Conservation (phyloP, 1,139 yeast species). For the Debaryomyces sp. region DNA sequence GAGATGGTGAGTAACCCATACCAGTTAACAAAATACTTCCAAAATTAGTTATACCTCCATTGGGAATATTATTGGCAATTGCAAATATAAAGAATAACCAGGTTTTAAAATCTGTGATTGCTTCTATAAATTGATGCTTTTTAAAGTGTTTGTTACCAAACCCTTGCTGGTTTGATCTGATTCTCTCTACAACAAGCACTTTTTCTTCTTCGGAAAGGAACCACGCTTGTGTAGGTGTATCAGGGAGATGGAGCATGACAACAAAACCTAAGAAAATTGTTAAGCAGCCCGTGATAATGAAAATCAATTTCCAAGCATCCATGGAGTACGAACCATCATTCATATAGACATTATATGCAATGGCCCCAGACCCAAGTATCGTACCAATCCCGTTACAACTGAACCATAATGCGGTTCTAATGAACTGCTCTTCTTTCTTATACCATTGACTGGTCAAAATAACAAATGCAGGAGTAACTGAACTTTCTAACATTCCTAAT, state of each 20-base stretch:
- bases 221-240: conserved; percentile 28
- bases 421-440: conserved; percentile 20
- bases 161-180: conserved; percentile 43
- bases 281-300: conserved; percentile 26
- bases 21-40: conserved; percentile 46
- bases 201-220: conserved; percentile 40
- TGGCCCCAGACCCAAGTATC: conserved; percentile 24
- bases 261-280: conserved; percentile 26
- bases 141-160: conserved; percentile 58
- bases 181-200: conserved; percentile 27
- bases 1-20: conserved; percentile 38
- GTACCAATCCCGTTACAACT: conserved; percentile 27
- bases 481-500: conserved; percentile 57
- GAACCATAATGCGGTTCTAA: conserved; percentile 25
- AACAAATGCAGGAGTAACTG: conserved; percentile 57
- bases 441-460: conserved; percentile 40
- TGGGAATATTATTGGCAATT: conserved; percentile 29
- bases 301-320: conserved; percentile 30
- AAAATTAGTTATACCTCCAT: conserved; percentile 35
- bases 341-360: conserved; percentile 20
- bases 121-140: conserved; percentile 53
- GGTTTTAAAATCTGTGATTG: conserved; percentile 45
- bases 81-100: conserved; percentile 38
- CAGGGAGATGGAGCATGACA: conserved; percentile 25
- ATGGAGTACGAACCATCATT: conserved; percentile 17